phyloP scores from a whole-genome alignment of 805 yeast species.

The Candida montana region DNA sequence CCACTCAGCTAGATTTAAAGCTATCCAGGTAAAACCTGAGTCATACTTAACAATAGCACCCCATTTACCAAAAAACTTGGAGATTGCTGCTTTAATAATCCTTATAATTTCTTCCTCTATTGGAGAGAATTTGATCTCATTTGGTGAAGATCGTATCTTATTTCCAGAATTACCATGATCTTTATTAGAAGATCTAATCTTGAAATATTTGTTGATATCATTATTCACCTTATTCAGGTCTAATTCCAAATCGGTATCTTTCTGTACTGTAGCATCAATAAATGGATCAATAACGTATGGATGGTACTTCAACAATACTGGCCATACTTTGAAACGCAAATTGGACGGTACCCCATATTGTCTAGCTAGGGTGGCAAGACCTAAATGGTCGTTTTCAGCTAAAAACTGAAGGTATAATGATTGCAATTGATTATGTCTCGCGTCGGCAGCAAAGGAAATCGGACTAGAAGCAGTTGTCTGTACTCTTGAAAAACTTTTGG shows the following conservation, averaged over 20 bases:
- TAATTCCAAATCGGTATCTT: conserved; percentile 27
- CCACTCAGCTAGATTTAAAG: conserved; percentile 87
- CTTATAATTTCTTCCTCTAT: conserved; percentile 50
- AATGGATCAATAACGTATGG: conserved; percentile 80
- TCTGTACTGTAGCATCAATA: conserved; percentile 42
- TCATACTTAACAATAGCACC: conserved; percentile 73
- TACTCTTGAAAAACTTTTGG: neutral
- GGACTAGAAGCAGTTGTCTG: conserved; percentile 8
- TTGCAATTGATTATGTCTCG: conserved; percentile 22
- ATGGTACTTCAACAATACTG: conserved; percentile 70
- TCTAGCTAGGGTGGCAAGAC: conserved; percentile 74
- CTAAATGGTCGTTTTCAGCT: conserved; percentile 57
- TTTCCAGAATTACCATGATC: neutral
- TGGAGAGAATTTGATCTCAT: conserved; percentile 19
- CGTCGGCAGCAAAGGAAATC: conserved; percentile 7
- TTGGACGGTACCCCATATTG: conserved; percentile 83
- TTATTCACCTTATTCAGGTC: conserved; percentile 36
- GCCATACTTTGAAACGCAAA: conserved; percentile 79
- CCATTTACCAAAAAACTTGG: conserved; percentile 70
- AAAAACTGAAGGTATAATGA: conserved; percentile 52
- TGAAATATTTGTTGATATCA: conserved; percentile 59
- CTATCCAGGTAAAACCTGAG: conserved; percentile 82
- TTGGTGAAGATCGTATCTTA: conserved; percentile 8
- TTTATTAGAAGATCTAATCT: conserved; percentile 25
- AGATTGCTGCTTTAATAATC: conserved; percentile 53